Evolutionary conservation across 2,329 filamentous ascomycete genomes (phyloP).

Genomic region (Xylariaceae sp.): DNA sequence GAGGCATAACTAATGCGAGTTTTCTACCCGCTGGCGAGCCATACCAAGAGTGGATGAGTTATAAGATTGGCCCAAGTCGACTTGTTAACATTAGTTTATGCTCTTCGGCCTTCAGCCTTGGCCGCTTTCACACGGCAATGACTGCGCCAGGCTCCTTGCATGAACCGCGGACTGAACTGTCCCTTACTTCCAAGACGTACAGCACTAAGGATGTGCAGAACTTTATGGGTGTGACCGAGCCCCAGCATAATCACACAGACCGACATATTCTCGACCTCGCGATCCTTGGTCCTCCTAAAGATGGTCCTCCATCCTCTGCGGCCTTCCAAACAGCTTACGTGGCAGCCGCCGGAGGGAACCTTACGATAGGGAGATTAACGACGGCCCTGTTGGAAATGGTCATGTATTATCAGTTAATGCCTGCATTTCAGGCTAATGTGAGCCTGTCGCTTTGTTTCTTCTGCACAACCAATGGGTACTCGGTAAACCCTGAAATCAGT

Average conservation of each 20-base stretch:
- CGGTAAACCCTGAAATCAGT: not conserved
- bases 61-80: not conserved
- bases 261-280: slow-evolving; percentile 9
- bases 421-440: not conserved
- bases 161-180: slow-evolving; percentile 5
- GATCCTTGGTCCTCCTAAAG: slow-evolving; percentile 11
- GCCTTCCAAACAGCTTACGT: too few species aligned
- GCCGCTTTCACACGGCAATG: slow-evolving; percentile 15
- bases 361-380: too few species aligned
- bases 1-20: not conserved
- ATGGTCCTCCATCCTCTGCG: too few species aligned
- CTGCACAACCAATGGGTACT: not conserved
- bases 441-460: not conserved
- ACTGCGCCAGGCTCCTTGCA: not conserved
- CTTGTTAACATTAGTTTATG: slow-evolving; percentile 24
- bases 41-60: slow-evolving; percentile 23
- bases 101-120: slow-evolving; percentile 15
- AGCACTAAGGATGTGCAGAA: not conserved
- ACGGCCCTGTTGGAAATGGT: too few species aligned
- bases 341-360: too few species aligned
- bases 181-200: not conserved
- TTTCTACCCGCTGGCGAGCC: not conserved
- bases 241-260: not conserved
- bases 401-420: not conserved
- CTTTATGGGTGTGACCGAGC: slow-evolving; percentile 1